Base-by-base conservation (phyloP, 2,329 filamentous ascomycete species). In the Aspergillus piperis region DNA sequence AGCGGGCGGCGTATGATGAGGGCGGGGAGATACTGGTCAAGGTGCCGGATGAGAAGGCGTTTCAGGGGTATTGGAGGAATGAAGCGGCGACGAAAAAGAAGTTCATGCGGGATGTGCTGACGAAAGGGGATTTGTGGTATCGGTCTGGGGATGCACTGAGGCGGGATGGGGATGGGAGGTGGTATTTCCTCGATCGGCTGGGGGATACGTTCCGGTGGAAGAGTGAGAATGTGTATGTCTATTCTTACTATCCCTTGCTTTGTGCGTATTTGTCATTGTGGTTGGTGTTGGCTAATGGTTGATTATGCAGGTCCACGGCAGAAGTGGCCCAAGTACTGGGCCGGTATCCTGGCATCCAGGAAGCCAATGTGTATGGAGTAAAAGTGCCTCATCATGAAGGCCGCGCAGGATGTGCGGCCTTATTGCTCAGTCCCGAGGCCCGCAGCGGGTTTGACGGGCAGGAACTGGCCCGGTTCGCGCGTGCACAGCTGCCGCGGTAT, bases 161-260 rank as follows among this genome's bases (percentile, higher is more conserved):
- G 3, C 80, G 84, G 19, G 84, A 88, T 62, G 64, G 64, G 2
- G 87, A 91, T 55, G 88, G 88, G 0, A 79, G 86, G 8, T 88
- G 86, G 84, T 90, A 83, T 75, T 92, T 91, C 73, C 74, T 88
- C 39, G 89, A 92, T 65, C 79, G 87, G 4, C 80, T 91, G 1
- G 89, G 89, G 1, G 89, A 92, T 72, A 91, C 89, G 0, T 92
- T 88, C 75, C 82, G 89, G 32, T 91, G 89, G 89, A 91, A 90
- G 73, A 84, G 84, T 55, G 86, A 89, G 74, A 89, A 89, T 65
- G 86, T 89, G 42, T 86, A 71, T 61, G 70, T 67, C n/a, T 1
- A 27, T 11, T 2, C 27, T 30, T 30, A 10, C 27, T 11, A 30
- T 11, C 27, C 23, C 23, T 23, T 23, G 32, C 44, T 11, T 36